Base-by-base conservation (phyloP, 75 land plant species). In the Chamaecyparis obtusa region DNA sequence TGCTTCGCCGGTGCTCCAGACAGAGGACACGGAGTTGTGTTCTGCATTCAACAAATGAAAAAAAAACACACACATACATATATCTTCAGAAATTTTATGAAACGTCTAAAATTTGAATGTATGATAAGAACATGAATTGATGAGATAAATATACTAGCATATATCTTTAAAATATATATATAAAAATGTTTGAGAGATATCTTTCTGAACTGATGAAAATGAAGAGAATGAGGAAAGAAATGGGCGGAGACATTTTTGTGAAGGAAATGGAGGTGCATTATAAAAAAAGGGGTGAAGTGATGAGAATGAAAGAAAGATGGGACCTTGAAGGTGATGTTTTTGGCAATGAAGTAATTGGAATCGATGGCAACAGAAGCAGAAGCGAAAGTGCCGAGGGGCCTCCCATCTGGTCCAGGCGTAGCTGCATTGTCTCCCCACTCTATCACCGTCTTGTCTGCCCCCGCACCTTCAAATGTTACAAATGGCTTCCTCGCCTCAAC, bases 321-420 rank as follows among this genome's bases (percentile, higher is more conserved):
- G 30, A 91, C 92, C 91, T 91, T 85, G 87, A 89, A 91, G 6
- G 91, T 91, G 49, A 91, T 87, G 83, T 91, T 89, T 49, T 84
- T 87, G 49, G 92, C 92, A 71, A 91, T 86, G 86, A 91, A 91
- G 76, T 86, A 89, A 33, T 85, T 84, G 8, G 89, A 91, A 51
- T 85, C 71, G 71, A 91, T 86, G 14, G 87, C 87, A 82, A 90
- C 84, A 11, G 89, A 87, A 32, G 92, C 91, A 83, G 86, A 89
- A 0, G 30, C 83, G 76, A 77, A 91, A 36, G 92, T 89, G 9
- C 87, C 89, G 19, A 86, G 11, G 17, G 89, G 89, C 9, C 64
- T 19, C 9, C 87, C 87, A 49, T 86, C 60, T 24, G 36, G 15
- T 35, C 92, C 92, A 46, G 41, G 43, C 9, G 21, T 79, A 1